phyloP scores from a whole-genome alignment of 257 asterid genomes.

The Solanum corneliomulleri region DNA sequence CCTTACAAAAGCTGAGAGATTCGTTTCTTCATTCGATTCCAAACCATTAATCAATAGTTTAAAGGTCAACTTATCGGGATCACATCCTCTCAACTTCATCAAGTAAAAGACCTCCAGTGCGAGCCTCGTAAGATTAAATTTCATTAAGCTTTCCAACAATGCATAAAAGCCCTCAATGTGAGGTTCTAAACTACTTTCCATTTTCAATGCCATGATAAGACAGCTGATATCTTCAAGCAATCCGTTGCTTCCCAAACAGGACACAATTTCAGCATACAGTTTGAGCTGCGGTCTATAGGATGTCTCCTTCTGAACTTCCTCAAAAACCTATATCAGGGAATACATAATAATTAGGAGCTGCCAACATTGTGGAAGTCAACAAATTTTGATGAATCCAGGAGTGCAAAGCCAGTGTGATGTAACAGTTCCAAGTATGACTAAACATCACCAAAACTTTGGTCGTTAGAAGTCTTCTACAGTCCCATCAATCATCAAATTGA shows the following conservation, averaged over 20 bases:
- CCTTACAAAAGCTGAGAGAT: conserved; percentile 22
- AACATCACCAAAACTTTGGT: neutral
- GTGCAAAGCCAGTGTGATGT: neutral
- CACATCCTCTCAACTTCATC: conserved; percentile 53
- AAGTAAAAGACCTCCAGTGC: conserved; percentile 50
- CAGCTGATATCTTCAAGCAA: conserved; percentile 29
- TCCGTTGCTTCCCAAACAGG: conserved; percentile 56
- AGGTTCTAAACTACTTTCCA: conserved; percentile 25
- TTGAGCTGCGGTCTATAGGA: conserved; percentile 51
- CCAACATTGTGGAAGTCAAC: neutral
- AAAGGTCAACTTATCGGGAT: conserved; percentile 37
- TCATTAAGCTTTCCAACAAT: conserved; percentile 44
- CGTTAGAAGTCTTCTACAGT: neutral
- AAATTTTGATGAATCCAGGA: neutral
- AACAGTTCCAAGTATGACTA: neutral
- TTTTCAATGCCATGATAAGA: conserved; percentile 35
- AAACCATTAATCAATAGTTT: conserved; percentile 35
- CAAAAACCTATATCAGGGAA: conserved; percentile 37
- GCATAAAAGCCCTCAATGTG: conserved; percentile 45
- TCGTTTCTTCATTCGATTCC: conserved; percentile 26
- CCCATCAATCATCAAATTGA: neutral
- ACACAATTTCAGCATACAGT: conserved; percentile 36
- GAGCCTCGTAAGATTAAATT: conserved; percentile 30
- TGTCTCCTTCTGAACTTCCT: conserved; percentile 47
- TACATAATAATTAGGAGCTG: neutral